A percentile compares a stretch with the other conserved stretches of the same genome.
Evolutionary conservation across 306 rosid genomes (phyloP).

Genomic region (Argentina anserina): DNA sequence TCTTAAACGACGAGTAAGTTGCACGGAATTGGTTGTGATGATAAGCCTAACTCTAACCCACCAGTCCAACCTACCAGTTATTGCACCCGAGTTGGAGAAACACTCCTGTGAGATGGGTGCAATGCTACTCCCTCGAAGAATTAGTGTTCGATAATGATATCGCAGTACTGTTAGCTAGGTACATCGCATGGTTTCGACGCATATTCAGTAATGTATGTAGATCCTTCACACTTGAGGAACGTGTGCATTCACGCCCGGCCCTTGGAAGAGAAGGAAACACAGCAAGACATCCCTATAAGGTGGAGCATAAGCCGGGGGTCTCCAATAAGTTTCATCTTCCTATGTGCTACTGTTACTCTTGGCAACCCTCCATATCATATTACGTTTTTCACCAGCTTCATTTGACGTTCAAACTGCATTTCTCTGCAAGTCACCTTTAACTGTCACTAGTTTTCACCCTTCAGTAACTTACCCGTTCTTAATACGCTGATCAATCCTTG

Average conservation of each 20-base stretch:
- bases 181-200: too few species aligned
- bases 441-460: neutral
- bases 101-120: neutral
- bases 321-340: neutral
- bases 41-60: neutral
- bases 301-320: neutral
- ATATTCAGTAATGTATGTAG: neutral
- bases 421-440: slow-evolving; percentile 3
- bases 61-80: neutral
- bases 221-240: neutral
- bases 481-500: neutral
- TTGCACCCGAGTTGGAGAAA: neutral
- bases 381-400: neutral
- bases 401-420: neutral
- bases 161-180: too few species aligned
- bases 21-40: slow-evolving; percentile 3
- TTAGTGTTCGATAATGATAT: too few species aligned
- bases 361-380: neutral
- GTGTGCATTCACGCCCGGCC: too few species aligned
- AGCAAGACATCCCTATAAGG: neutral
- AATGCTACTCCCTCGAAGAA: neutral
- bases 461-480: neutral
- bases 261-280: neutral
- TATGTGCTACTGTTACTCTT: neutral
- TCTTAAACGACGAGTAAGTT: neutral